A percentile compares a stretch with the other conserved stretches of the same genome.
These are phyloP conservation scores for Detonula confervacea DNA, from an alignment of 352 stramenopile genomes.

Conservation along the genomic window DNA sequence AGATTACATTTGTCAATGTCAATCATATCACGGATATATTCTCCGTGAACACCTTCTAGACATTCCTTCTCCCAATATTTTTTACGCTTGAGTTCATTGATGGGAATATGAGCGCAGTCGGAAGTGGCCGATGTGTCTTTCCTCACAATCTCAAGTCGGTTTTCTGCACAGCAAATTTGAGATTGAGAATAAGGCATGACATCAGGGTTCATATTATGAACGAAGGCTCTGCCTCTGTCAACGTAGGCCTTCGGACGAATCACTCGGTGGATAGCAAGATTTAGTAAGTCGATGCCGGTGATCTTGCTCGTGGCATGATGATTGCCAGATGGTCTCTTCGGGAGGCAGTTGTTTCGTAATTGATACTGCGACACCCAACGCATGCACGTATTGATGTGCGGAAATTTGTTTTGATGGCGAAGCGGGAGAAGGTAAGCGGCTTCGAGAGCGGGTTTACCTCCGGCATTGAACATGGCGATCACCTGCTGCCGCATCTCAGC, in stretches of 20 bases:
- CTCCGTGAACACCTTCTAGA: neutral
- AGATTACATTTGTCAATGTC: slow-evolving; percentile 28
- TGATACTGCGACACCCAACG: neutral
- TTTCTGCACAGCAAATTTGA: too few relatives aligned
- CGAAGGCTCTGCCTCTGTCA: neutral
- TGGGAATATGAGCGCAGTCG: neutral
- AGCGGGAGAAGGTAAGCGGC: neutral
- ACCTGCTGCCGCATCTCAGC: neutral
- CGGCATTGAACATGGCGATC: slow-evolving; percentile 1
- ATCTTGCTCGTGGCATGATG: neutral
- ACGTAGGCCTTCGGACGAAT: neutral
- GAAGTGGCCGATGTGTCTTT: slow-evolving; percentile 7
- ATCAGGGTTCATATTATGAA: too few relatives aligned
- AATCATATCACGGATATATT: slow-evolving; percentile 4
- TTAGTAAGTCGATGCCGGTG: neutral
- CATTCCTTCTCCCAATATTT: neutral
- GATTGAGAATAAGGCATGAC: too few relatives aligned
- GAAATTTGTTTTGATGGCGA: slow-evolving; percentile 4
- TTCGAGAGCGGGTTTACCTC: too few relatives aligned
- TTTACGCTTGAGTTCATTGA: slow-evolving; percentile 11
- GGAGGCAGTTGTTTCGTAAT: neutral
- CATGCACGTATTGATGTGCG: neutral
- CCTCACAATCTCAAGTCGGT: slow-evolving; percentile 3
- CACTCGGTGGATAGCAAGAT: slow-evolving; percentile 2
- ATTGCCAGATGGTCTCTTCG: slow-evolving; percentile 2